Evolutionary conservation across 1,284 basidiomycete genomes (phyloP).

Genomic region (Cutaneotrichosporon sp.): DNA sequence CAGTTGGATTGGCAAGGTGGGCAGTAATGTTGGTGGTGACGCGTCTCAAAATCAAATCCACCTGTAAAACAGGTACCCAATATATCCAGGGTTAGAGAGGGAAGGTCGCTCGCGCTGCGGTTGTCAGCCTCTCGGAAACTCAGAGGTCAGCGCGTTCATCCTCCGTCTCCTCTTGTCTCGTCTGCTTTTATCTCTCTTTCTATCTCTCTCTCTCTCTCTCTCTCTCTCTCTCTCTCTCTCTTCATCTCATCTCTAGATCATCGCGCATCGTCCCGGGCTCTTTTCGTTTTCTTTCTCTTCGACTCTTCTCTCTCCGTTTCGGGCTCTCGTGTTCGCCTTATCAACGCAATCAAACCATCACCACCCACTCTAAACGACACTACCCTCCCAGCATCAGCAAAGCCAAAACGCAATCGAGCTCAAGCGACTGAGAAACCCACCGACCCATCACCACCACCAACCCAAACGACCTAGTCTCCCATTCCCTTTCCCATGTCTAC

Average conservation of each 20-base stretch:
- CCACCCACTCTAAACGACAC: neutral
- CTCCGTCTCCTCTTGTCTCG: too few relatives aligned
- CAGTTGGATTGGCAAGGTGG: too few relatives aligned
- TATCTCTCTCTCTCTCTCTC: neutral
- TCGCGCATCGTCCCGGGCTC: constrained; percentile 13
- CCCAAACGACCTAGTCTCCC: neutral
- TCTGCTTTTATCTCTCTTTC: too few relatives aligned
- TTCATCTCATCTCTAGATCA: constrained; percentile 5
- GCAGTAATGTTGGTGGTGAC: too few relatives aligned
- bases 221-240: constrained; percentile 1
- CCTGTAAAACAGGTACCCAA: too few relatives aligned
- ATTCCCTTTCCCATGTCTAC: neutral
- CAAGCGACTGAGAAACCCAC: neutral
- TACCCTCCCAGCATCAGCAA: neutral
- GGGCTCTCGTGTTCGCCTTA: constrained; percentile 10
- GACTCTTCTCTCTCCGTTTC: constrained; percentile 10
- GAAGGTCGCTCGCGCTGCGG: too few relatives aligned
- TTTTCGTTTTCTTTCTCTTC: constrained; percentile 10
- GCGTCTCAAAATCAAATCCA: too few relatives aligned
- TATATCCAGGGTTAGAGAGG: too few relatives aligned
- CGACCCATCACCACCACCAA: neutral
- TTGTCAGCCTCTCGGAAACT: too few relatives aligned
- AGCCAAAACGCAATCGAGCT: neutral
- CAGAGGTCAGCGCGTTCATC: too few relatives aligned
- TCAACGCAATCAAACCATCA: neutral